Base-by-base conservation (phyloP, 2,329 filamentous ascomycete species). In the Pyrenophora seminiperda region DNA sequence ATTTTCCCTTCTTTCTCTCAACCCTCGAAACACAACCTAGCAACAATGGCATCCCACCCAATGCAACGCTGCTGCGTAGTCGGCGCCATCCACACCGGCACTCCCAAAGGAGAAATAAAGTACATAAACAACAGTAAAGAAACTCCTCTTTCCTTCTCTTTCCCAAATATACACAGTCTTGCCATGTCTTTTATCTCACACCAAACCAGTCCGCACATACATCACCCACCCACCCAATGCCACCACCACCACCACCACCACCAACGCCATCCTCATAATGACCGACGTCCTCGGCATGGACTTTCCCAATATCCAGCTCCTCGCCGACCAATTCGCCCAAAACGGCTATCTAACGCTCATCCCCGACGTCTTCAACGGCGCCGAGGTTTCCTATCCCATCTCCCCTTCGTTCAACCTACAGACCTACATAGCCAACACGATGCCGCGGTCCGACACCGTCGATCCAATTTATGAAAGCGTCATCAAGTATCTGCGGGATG, bases 301-400 rank as follows among this genome's bases (percentile, higher is more conserved):
- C 30, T 82, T 80, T 68, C 72, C 73, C 70, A 80, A 80, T 61
- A 66, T 70, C n/a, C 73, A 78, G 59, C 76, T 81, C 55, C 82
- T 91, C 62, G 88, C 88, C 52, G 89, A 92, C 76, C 83, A 89
- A 65, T 88, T 82, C 70, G 89, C 89, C 49, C 82, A 83, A 58
- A 87, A 88, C 68, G 89, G 87, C 61, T 91, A 90, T 75, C 77
- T 85, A 48, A 81, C 81, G 47, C 75, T 90, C 33, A 79, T 91
- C 53, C 82, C 88, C 20, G 89, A 92, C 70, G 73, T 88, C 43
- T 89, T 91, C 79, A 79, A 84, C 56, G 87, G 85, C 52, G 85
- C 90, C 65, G 68, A 83, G 13, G 70, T 89, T 45, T 65, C 75
- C 1, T 63, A 87, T 54, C 81, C 85, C 67, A 77, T 75, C 39